Evolutionary conservation across 2,329 filamentous ascomycete genomes (phyloP), one percentile per base, ranked within the genome.

Genomic region (Alternaria consortialis): DNA sequence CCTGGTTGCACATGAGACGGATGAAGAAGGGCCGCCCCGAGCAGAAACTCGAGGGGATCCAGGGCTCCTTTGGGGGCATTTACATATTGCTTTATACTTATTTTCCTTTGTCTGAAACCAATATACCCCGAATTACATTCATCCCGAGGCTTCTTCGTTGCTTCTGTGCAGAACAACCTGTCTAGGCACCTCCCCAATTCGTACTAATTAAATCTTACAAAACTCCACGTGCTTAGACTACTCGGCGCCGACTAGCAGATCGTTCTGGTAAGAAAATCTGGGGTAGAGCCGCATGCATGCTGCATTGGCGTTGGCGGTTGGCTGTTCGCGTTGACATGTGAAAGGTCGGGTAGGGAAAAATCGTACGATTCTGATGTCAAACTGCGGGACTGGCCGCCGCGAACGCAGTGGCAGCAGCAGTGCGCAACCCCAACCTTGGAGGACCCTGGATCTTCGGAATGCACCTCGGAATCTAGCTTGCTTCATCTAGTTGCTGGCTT

Each of bases 311-410:
- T 58, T 54, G 64, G 59, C 58, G 23, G 39, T 9, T 42, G 37
- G 39, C 20, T 9, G 39, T 40, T 40, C 17, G 17, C 9, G 17
- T 42, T 42, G 39, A 42, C 39, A 42, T 42, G 39, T 42, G 39
- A 42, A 42, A 25, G 59, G 42, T 58, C 50, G 34, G 23, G 53
- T 50, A 40, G 17, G 23, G 36, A 40, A 67, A 65, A 69, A 71
- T 75, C 72, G 68, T 75, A 75, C 70, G 73, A 74, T 71, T 72
- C 58, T 71, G 55, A 70, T 70, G 68, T 70, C 65, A 69, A 65
- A 55, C 53, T 54, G 58, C 58, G 37, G 64, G 46, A 51, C 40
- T 56, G 60, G 52, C 59, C 56, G 58, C 58, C 46, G 32, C 46
- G 37, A 47, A 56, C 34, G 32, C 52, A 40, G 32, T 39, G 47